Evolutionary conservation across 1,139 yeast species (phyloP).

Genomic region (Hanseniaspora gamundiae): DNA sequence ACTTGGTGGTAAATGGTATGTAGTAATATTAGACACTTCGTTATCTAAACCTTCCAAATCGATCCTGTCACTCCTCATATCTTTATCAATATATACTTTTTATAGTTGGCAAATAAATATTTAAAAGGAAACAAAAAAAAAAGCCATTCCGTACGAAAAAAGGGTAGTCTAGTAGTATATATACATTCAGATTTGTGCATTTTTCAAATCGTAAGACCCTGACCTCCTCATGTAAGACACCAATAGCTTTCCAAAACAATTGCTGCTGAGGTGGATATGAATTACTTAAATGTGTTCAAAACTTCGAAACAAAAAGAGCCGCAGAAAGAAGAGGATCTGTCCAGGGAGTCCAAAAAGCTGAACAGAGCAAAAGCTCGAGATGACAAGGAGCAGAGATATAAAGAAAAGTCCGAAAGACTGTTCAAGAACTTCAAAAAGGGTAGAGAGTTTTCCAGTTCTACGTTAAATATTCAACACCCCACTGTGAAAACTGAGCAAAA

Average conservation of each 20-base stretch:
- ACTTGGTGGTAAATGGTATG: slow-evolving; percentile 44
- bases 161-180: too few species aligned
- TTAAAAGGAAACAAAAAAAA: too few species aligned
- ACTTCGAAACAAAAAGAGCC: background rate
- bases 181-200: too few species aligned
- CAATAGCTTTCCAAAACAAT: too few species aligned
- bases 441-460: slow-evolving; percentile 3
- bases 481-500: background rate
- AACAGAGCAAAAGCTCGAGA: slow-evolving; percentile 22
- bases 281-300: background rate
- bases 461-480: background rate
- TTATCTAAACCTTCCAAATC: too few species aligned
- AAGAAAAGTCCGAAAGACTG: slow-evolving; percentile 5
- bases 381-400: background rate
- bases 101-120: too few species aligned
- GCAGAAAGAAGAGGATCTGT: slow-evolving; percentile 33
- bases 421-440: slow-evolving; percentile 9
- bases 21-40: background rate
- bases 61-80: too few species aligned
- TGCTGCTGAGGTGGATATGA: background rate
- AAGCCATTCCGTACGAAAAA: too few species aligned
- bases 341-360: slow-evolving; percentile 44
- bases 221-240: too few species aligned
- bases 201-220: too few species aligned
- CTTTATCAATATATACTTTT: too few species aligned